Conservation (phyloP, 345 rosid species). For the Eutrema yunnanense region DNA sequence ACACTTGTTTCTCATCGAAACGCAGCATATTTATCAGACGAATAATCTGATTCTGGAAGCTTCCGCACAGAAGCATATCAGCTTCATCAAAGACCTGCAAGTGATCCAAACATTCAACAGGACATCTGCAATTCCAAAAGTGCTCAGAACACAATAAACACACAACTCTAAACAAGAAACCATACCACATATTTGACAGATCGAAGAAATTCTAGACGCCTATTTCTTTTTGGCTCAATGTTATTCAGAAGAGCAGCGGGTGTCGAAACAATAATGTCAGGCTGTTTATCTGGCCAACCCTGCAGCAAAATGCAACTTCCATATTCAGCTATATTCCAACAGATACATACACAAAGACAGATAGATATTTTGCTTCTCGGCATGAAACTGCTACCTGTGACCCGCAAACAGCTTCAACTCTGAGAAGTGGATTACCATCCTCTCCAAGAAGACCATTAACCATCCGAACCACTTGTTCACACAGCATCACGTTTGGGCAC, state of each 20-base stretch:
- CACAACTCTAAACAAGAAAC: slow-evolving; percentile 33
- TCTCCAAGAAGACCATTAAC: slow-evolving; percentile 59
- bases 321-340: slow-evolving; percentile 5
- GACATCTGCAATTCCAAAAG: not conserved
- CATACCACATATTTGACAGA: slow-evolving; percentile 75
- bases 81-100: slow-evolving; percentile 96
- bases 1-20: slow-evolving; percentile 68
- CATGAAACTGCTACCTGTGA: slow-evolving; percentile 48
- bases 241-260: slow-evolving; percentile 87
- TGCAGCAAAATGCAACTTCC: slow-evolving; percentile 29
- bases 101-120: slow-evolving; percentile 7
- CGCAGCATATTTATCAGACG: slow-evolving; percentile 81
- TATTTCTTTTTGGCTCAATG: slow-evolving; percentile 52
- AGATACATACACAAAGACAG: not conserved
- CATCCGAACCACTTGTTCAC: slow-evolving; percentile 93
- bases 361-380: not conserved
- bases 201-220: slow-evolving; percentile 52
- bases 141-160: not conserved
- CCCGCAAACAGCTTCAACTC: slow-evolving; percentile 65
- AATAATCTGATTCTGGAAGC: slow-evolving; percentile 84
- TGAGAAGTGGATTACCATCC: slow-evolving; percentile 62
- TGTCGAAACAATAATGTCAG: slow-evolving; percentile 77
- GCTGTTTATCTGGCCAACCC: slow-evolving; percentile 86
- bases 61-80: slow-evolving; percentile 90
- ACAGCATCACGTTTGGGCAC: slow-evolving; percentile 82